phyloP scores from a whole-genome alignment of 257 asterid genomes.

The Thymus mandschuricus region DNA sequence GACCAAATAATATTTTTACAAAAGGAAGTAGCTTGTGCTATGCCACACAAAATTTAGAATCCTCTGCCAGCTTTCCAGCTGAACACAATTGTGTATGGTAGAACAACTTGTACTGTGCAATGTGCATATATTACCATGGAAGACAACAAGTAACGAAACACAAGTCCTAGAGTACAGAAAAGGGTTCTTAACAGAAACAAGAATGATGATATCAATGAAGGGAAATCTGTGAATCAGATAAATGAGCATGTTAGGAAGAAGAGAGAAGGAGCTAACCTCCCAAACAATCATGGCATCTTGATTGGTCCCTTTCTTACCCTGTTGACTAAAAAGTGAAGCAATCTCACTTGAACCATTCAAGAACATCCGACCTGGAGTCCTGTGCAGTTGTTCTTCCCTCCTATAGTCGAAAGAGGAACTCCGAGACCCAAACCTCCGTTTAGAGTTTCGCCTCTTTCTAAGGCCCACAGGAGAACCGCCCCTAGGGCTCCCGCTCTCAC shows the following conservation, averaged over 20 bases:
- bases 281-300: slow-evolving; percentile 98
- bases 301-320: slow-evolving; percentile 92
- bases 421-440: slow-evolving; percentile 57
- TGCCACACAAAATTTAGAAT: not conserved
- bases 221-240: not conserved
- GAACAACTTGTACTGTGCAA: not conserved
- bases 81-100: not conserved
- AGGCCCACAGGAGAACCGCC: slow-evolving; percentile 65
- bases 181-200: not conserved
- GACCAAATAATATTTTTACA: not conserved
- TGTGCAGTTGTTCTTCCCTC: slow-evolving; percentile 70
- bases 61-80: not conserved
- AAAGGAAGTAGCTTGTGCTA: slow-evolving; percentile 13
- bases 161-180: not conserved
- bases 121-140: slow-evolving; percentile 10
- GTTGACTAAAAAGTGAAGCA: slow-evolving; percentile 81
- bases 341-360: slow-evolving; percentile 79
- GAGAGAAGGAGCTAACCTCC: slow-evolving; percentile 67
- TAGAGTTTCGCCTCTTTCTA: slow-evolving; percentile 49
- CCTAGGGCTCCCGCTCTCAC: slow-evolving; percentile 86
- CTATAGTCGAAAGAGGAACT: slow-evolving; percentile 64
- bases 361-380: slow-evolving; percentile 80
- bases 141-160: not conserved
- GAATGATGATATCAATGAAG: not conserved
- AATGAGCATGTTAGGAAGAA: slow-evolving; percentile 11